These are phyloP conservation scores for Fusarium sarcochroum DNA, from an alignment of 2,329 filamentous ascomycete genomes.

Conservation along the genomic window DNA sequence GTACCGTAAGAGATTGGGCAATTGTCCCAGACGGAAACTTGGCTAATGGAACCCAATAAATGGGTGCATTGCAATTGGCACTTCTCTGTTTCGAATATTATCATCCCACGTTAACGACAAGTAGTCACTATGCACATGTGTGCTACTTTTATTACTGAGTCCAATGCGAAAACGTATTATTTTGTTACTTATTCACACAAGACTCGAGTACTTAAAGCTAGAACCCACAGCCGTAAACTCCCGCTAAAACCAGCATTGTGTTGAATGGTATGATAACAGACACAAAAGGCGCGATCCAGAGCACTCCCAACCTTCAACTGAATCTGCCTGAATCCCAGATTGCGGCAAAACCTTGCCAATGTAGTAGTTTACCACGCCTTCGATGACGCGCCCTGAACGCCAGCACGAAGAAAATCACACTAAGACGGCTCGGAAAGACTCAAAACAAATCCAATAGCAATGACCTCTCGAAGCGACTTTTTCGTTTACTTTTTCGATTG, in stretches of 20 bases:
- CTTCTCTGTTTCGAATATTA: slow-evolving; percentile 7
- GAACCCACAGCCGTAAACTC: slow-evolving; percentile 13
- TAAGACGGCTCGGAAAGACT: slow-evolving; percentile 6
- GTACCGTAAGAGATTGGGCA: slow-evolving; percentile 86
- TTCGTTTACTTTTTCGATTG: slow-evolving; percentile 5
- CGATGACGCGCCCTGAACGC: slow-evolving; percentile 18
- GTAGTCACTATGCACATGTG: neutral
- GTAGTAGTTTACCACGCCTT: neutral
- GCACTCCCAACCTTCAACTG: neutral
- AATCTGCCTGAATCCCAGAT: neutral
- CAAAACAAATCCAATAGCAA: neutral
- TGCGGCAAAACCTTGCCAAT: neutral
- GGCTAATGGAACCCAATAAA: slow-evolving; percentile 59
- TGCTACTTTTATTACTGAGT: neutral
- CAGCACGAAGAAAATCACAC: slow-evolving; percentile 9
- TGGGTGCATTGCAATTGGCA: neutral
- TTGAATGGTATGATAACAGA: neutral
- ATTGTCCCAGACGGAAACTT: slow-evolving; percentile 56
- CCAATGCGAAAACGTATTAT: slow-evolving; percentile 1
- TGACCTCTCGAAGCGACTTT: neutral
- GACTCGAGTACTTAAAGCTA: neutral
- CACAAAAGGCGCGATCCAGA: slow-evolving; percentile 6
- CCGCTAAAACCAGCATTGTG: slow-evolving; percentile 7
- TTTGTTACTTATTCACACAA: neutral
- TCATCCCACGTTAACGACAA: slow-evolving; percentile 14